Percentiles rank a stretch among this genome's conserved stretches.
Evolutionary conservation across 2,329 filamentous ascomycete genomes (phyloP).

Genomic region (Ambrosiella beaveri): DNA sequence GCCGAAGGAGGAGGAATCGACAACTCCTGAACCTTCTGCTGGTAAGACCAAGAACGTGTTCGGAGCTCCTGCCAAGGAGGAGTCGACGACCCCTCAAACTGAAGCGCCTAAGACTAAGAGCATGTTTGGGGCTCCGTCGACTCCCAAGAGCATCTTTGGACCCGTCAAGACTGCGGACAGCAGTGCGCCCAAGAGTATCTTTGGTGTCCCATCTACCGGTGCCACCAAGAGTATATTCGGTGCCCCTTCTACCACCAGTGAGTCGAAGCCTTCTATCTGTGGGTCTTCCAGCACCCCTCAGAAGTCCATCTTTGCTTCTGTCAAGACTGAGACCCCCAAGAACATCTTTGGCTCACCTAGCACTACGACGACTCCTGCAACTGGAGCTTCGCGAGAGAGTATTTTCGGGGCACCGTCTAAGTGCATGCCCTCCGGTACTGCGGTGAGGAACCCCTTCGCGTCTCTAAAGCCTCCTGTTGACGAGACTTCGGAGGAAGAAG

Average conservation of each 20-base stretch:
- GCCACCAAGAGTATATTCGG: conserved; percentile 1
- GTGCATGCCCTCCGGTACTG: not conserved
- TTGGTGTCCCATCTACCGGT: conserved; percentile 15
- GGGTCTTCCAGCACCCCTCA: not conserved
- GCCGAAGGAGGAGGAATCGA: not conserved
- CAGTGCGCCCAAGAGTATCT: conserved; percentile 21
- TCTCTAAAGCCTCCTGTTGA: conserved; percentile 1
- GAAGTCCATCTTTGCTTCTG: conserved; percentile 1
- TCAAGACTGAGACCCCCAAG: not conserved
- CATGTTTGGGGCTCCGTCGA: conserved; percentile 5
- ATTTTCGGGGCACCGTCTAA: conserved; percentile 13
- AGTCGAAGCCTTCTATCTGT: not conserved
- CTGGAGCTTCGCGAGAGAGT: conserved; percentile 7
- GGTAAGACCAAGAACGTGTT: not conserved
- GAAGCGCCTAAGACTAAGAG: conserved; percentile 8
- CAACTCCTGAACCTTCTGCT: not conserved
- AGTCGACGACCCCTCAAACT: conserved; percentile 1
- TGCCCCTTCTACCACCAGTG: not conserved
- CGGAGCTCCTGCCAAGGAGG: not conserved
- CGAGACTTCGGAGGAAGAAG: conserved; percentile 9
- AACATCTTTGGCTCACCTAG: conserved; percentile 2
- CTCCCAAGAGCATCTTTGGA: not conserved
- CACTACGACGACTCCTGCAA: not conserved
- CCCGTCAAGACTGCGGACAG: not conserved
- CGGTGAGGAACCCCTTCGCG: conserved; percentile 5